Percentiles rank a stretch among this genome's conserved stretches.
Evolutionary conservation across 2,329 filamentous ascomycete species (phyloP).

Genomic region (Apiospora hydei): DNA sequence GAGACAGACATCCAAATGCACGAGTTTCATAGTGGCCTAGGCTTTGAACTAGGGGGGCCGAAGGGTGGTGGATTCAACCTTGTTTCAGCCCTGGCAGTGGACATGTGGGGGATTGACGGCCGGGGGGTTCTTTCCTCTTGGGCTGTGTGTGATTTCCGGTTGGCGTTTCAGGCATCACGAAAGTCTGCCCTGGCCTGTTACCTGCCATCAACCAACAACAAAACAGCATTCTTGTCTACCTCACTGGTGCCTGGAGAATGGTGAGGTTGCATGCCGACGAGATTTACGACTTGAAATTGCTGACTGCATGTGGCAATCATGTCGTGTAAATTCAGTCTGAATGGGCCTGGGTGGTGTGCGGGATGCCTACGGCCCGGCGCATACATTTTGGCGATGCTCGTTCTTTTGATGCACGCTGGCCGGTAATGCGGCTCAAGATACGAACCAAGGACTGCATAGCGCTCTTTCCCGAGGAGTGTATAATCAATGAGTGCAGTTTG

Average conservation of each 20-base stretch:
- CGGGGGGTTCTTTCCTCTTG: neutral
- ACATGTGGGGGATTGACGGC: slow-evolving; percentile 5
- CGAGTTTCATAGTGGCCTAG: slow-evolving; percentile 16
- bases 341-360: neutral
- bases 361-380: neutral
- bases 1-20: neutral
- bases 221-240: neutral
- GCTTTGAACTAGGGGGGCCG: neutral
- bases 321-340: neutral
- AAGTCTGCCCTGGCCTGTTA: neutral
- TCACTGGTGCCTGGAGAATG: neutral
- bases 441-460: neutral
- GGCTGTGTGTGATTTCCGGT: neutral
- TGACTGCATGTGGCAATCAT: neutral
- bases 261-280: neutral
- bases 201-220: neutral
- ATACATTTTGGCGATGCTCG: neutral
- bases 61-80: neutral
- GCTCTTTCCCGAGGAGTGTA: neutral
- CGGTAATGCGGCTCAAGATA: neutral
- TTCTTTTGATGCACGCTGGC: neutral
- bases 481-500: neutral
- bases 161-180: slow-evolving; percentile 11
- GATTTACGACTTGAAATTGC: neutral
- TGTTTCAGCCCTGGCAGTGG: slow-evolving; percentile 20